phyloP scores from a whole-genome alignment of 1,284 basidiomycete species.

The Sanghuangporus baumii region DNA sequence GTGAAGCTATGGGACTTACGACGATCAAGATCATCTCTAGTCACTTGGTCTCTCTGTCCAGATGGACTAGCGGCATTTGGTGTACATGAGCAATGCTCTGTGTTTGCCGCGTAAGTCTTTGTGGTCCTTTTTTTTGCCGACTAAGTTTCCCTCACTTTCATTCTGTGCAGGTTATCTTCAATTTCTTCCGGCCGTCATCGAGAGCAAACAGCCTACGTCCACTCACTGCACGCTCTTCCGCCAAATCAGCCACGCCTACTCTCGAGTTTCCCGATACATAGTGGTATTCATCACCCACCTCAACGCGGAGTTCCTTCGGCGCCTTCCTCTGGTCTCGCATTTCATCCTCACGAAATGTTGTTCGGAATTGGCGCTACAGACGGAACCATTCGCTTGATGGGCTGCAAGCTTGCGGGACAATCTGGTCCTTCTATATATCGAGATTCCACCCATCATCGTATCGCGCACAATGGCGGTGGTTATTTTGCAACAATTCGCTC shows the following conservation, averaged over 20 bases:
- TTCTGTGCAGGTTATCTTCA: constrained; percentile 49
- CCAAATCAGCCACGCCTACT: constrained; percentile 33
- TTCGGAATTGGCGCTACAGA: constrained; percentile 69
- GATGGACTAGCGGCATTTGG: constrained; percentile 82
- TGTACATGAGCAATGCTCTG: constrained; percentile 79
- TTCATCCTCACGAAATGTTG: constrained; percentile 80
- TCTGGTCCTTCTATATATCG: background rate
- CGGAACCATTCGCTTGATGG: constrained; percentile 49
- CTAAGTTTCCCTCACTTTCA: constrained; percentile 12
- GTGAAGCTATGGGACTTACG: constrained; percentile 93
- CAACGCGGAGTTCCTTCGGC: constrained; percentile 51
- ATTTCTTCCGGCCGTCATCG: constrained; percentile 54
- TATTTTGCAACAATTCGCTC: constrained; percentile 15
- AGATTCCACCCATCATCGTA: background rate
- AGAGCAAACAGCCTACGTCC: constrained; percentile 55
- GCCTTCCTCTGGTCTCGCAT: constrained; percentile 56
- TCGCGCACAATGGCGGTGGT: background rate
- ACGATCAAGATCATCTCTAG: constrained; percentile 52
- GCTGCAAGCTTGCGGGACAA: constrained; percentile 34
- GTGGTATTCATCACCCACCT: constrained; percentile 48
- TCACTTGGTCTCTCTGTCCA: constrained; percentile 64
- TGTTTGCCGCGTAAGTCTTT: constrained; percentile 78
- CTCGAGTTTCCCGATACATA: constrained; percentile 46
- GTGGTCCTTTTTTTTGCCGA: background rate
- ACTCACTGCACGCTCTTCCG: constrained; percentile 36